Evolutionary conservation across 768 basidiomycete species (phyloP), one percentile per base, ranked within the genome.

Genomic region (Leucosporidium scottii): DNA sequence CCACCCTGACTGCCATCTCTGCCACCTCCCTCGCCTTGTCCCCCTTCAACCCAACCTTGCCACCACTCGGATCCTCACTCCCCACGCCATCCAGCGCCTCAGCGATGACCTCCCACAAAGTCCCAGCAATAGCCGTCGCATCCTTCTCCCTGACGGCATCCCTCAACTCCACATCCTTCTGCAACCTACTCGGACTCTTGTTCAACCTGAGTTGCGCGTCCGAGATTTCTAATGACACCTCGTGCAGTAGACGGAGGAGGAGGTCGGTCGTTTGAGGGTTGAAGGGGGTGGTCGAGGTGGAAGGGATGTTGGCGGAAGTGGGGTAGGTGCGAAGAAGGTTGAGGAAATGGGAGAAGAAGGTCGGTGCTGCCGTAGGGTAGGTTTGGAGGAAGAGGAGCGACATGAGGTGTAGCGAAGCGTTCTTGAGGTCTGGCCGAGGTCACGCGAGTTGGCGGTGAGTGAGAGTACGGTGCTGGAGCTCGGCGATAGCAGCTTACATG

Each of bases 221-320:
- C 59, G 91, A 91, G n/a, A 98, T 89, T 78, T 99, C 96, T 18
- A 90, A 89, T 0, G 93, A 93, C 62, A 98, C 93, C 78, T 99
- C 96, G 67, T 89, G 85, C 54, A 99, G 82, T 73, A 97, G 82
- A 75, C 90, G 92, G 77, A 98, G 90, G 77, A 96, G 86, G 66
- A 99, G 84, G 34, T 93, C 83, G 27, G 89, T 89, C 39, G 94
- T 84, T 75, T 93, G 89, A 54, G 85, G 85, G 77, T 93, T 94
- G 79, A 88, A 86, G 30, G 84, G 81, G 20, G 84, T 81, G 50
- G 82, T 81, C 80, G 61, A 82, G 81, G 86, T 81, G 48, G 69
- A 64, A 62, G 77, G 25, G 62, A 73, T 30, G 74, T 74, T 21
- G 72, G 73, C 27, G 77, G 69, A 51, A 77, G 66, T 64, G 77